phyloP scores from a whole-genome alignment of 2,329 filamentous ascomycete species.

The Gaeumannomyces sp. region DNA sequence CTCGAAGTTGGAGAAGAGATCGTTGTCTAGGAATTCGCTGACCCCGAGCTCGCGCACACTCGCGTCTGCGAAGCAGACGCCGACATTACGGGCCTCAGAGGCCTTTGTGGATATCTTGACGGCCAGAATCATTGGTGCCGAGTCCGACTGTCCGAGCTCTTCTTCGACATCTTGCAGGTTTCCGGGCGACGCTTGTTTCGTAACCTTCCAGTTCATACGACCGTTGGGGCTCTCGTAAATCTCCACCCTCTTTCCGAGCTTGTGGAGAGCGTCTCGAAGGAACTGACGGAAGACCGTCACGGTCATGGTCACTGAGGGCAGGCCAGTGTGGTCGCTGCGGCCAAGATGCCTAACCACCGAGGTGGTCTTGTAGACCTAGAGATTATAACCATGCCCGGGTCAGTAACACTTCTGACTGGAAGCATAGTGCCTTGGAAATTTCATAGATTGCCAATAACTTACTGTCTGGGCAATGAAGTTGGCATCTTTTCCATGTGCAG shows the following conservation, averaged over 20 bases:
- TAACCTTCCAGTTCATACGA: slow-evolving; percentile 85
- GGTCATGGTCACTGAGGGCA: slow-evolving; percentile 93
- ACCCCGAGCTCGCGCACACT: slow-evolving; percentile 93
- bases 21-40: slow-evolving; percentile 98
- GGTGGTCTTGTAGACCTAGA: slow-evolving; percentile 89
- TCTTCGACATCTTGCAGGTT: slow-evolving; percentile 97
- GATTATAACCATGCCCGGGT: neutral
- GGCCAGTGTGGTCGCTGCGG: slow-evolving; percentile 71
- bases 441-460: slow-evolving; percentile 19
- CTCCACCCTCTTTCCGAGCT: slow-evolving; percentile 83
- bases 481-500: slow-evolving; percentile 82
- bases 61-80: slow-evolving; percentile 96
- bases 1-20: slow-evolving; percentile 97
- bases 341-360: slow-evolving; percentile 90
- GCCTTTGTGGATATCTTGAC: slow-evolving; percentile 91
- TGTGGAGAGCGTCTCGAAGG: slow-evolving; percentile 86
- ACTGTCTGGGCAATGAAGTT: slow-evolving; percentile 75
- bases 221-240: slow-evolving; percentile 74
- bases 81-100: slow-evolving; percentile 75
- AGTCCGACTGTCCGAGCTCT: slow-evolving; percentile 78
- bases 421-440: neutral
- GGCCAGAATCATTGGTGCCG: slow-evolving; percentile 88
- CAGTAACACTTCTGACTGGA: neutral
- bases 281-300: slow-evolving; percentile 94
- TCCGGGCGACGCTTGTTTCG: slow-evolving; percentile 88